Evolutionary conservation across 2,329 filamentous ascomycete genomes (phyloP).

Genomic region (Neocatenulostroma microsporum): DNA sequence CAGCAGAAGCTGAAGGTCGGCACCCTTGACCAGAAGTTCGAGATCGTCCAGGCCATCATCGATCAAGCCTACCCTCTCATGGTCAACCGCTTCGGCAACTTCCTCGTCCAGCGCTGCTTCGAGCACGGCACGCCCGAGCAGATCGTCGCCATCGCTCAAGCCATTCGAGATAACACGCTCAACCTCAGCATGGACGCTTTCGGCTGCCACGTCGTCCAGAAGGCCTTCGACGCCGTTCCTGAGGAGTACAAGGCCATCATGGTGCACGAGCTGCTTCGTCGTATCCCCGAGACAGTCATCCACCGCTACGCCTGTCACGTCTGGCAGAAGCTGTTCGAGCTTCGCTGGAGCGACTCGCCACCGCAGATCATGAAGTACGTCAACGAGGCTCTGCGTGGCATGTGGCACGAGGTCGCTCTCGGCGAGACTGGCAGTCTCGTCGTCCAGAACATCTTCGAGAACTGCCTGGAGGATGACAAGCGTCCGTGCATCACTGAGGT

Average conservation of each 20-base stretch:
- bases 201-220: conserved; percentile 96
- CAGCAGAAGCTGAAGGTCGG: conserved; percentile 98
- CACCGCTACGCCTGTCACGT: conserved; percentile 98
- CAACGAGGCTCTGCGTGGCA: conserved; percentile 86
- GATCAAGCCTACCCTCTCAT: conserved; percentile 90
- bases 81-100: conserved; percentile 98
- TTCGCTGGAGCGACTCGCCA: conserved; percentile 88
- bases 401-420: conserved; percentile 98
- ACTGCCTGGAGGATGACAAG: conserved; percentile 98
- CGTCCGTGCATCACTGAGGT: conserved; percentile 97
- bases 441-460: conserved; percentile 99
- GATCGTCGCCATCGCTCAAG: conserved; percentile 86
- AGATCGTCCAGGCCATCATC: conserved; percentile 94
- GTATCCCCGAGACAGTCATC: conserved; percentile 95
- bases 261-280: conserved; percentile 93
- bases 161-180: conserved; percentile 88
- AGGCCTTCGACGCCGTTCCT: conserved; percentile 94
- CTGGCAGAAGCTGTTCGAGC: conserved; percentile 98
- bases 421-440: conserved; percentile 97
- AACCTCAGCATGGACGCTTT: conserved; percentile 98
- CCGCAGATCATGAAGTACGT: conserved; percentile 98
- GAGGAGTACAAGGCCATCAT: conserved; percentile 98
- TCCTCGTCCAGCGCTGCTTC: conserved; percentile 96
- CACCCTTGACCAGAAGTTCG: conserved; percentile 89
- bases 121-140: conserved; percentile 95